Conservation (phyloP, 176 grass and related monocot genomes). For the Bolboschoenus planiculmis region DNA sequence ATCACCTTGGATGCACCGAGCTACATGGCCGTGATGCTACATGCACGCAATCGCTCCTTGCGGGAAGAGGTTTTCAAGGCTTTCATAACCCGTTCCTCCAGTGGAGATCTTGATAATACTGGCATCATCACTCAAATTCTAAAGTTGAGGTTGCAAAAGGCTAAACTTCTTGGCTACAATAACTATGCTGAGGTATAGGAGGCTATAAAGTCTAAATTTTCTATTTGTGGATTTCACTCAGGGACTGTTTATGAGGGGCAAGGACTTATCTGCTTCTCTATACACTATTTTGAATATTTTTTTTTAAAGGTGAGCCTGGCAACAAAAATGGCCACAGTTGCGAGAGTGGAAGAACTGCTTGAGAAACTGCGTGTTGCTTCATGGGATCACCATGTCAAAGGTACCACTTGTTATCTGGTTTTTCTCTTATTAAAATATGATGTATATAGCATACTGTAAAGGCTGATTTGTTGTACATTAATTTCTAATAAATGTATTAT, state of each 20-base stretch:
- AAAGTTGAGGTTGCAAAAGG: conserved; percentile 78
- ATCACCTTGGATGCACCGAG: conserved; percentile 90
- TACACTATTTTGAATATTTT: conserved; percentile 16
- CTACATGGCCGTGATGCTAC: conserved; percentile 86
- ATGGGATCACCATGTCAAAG: conserved; percentile 89
- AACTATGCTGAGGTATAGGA: conserved; percentile 77
- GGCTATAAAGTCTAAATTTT: not conserved
- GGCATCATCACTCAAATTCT: conserved; percentile 67
- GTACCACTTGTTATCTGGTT: conserved; percentile 23
- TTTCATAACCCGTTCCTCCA: conserved; percentile 64
- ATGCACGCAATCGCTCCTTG: conserved; percentile 70
- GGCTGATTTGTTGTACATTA: not conserved
- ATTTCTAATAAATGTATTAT: not conserved
- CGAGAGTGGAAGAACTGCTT: conserved; percentile 78
- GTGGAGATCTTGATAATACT: conserved; percentile 91
- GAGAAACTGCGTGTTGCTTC: conserved; percentile 92
- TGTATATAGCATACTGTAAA: not conserved
- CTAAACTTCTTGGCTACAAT: conserved; percentile 89
- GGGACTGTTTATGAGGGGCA: not conserved
- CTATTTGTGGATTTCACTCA: not conserved
- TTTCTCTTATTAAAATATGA: not conserved
- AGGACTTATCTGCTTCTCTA: not conserved
- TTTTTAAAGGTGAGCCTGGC: conserved; percentile 64
- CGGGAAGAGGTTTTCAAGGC: conserved; percentile 89
- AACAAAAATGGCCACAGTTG: conserved; percentile 89